Evolutionary conservation across 495 filamentous ascomycete species (phyloP), one percentile per base, ranked within the genome.

Genomic region (Letharia columbiana): DNA sequence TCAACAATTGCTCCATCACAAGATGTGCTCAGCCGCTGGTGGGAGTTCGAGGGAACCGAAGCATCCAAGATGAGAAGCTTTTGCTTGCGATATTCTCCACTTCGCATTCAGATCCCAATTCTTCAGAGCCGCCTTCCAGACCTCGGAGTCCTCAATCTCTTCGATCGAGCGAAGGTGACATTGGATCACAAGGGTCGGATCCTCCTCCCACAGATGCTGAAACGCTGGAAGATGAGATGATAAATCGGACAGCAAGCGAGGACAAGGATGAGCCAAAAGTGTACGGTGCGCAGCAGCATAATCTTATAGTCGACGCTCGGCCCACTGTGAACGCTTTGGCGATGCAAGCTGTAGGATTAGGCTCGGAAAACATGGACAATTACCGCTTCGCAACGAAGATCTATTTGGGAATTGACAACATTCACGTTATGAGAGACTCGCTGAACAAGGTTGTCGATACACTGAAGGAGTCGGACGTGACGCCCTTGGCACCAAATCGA

Each of bases 321-420:
- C 94, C 94, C 10, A 94, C 90, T 1, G 88, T 99, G 66, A 99
- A 99, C 77, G 96, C 95, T 2, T 85, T 89, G 65, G 93, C 92
- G 17, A 99, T 96, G 90, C 92, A 97, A 76, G 90, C 91, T 12
- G 87, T 94, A 69, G 94, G 94, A 3, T 85, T 91, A 70, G 94
- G 94, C 6, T 96, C 91, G 0, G 94, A 99, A 73, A 97, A 97
- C 69, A 96, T 98, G 91, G 92, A 96, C 61, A 90, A 97, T 74
- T 99, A 99, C 75, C 89, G 86, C 61, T 92, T 91, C 71, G 91
- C 91, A 40, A 91, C 90, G 50, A 96, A 96, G 73, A 90, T 88
- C 1, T 97, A 94, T 71, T 81, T 99, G n/a, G 92, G 92, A 57
- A 99, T 99, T 72, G 94, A 96, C 73, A 99, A 99, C 69, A 98